Percentiles rank a stretch among this genome's conserved stretches.
Evolutionary conservation across 1,139 yeast species (phyloP).

Genomic region (Geotrichum europaeum): DNA sequence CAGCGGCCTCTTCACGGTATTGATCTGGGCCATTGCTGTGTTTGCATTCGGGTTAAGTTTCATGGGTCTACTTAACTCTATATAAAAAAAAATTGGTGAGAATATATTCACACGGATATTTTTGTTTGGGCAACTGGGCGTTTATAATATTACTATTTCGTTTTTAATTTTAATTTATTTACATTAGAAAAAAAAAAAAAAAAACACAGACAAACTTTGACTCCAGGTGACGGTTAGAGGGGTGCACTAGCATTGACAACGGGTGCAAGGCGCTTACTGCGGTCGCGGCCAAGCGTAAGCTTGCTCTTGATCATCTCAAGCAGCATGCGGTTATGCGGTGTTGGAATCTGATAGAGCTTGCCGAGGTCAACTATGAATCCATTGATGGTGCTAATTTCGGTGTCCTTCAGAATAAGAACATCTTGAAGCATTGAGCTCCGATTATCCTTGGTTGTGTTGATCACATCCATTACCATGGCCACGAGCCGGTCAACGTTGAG

Average conservation of each 20-base stretch:
- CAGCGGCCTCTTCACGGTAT: not conserved
- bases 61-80: conserved; percentile 26
- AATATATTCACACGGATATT: not conserved
- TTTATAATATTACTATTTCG: not conserved
- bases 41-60: conserved; percentile 27
- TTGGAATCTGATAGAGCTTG: conserved; percentile 35
- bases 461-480: conserved; percentile 43
- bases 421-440: conserved; percentile 89
- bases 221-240: not conserved
- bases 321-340: conserved; percentile 47
- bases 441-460: conserved; percentile 49
- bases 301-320: conserved; percentile 40
- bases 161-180: not conserved
- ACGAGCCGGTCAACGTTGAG: conserved; percentile 36
- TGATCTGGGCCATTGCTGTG: conserved; percentile 27
- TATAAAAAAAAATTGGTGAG: conserved; percentile 11
- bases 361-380: conserved; percentile 62
- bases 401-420: conserved; percentile 49
- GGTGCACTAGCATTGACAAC: conserved; percentile 3
- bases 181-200: not conserved
- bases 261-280: conserved; percentile 12
- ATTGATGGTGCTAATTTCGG: conserved; percentile 77
- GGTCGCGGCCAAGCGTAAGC: conserved; percentile 15
- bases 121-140: not conserved
- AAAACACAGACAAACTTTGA: not conserved